A percentile compares a stretch with the other conserved stretches of the same genome.
These are phyloP conservation scores for Guillardia theta DNA, from an alignment of 78 protist genomes.

Conservation along the genomic window DNA sequence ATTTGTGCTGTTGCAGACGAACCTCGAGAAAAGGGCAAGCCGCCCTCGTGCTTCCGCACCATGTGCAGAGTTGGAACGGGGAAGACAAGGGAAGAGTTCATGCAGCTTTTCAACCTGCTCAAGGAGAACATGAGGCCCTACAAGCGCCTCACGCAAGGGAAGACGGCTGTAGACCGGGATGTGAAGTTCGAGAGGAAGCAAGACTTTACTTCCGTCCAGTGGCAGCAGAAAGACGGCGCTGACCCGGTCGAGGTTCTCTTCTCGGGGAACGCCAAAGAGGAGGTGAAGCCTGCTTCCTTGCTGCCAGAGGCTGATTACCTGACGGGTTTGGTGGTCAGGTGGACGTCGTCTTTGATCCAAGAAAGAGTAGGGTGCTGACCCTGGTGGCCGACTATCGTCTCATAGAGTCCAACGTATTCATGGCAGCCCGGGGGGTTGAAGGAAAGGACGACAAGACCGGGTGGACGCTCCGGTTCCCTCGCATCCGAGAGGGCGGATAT, in stretches of 20 bases:
- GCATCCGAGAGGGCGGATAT: neutral
- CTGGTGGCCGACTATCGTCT: neutral
- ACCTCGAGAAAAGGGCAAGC: neutral
- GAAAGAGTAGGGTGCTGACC: neutral
- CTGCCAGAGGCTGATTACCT: too few relatives aligned
- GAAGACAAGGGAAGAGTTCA: neutral
- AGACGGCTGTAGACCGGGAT: neutral
- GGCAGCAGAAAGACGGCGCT: neutral
- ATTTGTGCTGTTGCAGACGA: neutral
- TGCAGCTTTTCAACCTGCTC: neutral
- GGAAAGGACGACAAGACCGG: neutral
- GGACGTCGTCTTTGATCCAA: neutral
- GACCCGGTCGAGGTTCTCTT: neutral
- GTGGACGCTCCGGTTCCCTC: constrained; percentile 33
- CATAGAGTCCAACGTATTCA: neutral
- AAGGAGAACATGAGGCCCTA: neutral
- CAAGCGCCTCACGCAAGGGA: neutral
- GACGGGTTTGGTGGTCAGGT: too few relatives aligned
- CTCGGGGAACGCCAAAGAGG: neutral
- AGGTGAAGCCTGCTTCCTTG: too few relatives aligned
- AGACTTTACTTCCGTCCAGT: neutral
- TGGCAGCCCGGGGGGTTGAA: neutral
- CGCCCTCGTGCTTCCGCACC: neutral
- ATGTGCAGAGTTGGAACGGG: neutral
- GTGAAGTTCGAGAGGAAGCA: neutral